Evolutionary conservation across 257 asterid species (phyloP).

Genomic region (Capsicum baccatum): DNA sequence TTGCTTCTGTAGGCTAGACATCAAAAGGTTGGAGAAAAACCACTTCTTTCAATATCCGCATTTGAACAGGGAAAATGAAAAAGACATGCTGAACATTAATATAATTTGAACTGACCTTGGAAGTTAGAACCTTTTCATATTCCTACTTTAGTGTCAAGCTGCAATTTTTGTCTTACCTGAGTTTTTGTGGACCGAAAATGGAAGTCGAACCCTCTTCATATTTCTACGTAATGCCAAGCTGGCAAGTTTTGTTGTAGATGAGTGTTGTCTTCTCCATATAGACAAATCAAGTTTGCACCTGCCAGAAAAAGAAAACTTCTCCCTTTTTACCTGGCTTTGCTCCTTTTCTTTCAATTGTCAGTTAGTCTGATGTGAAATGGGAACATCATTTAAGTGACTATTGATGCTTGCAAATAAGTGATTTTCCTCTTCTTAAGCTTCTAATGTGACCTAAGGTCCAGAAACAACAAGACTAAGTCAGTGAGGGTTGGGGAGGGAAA

Average conservation of each 20-base stretch:
- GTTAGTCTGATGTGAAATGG: constrained; percentile 1
- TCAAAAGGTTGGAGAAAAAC: constrained; percentile 93
- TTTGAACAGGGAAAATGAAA: constrained; percentile 69
- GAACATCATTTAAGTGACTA: constrained; percentile 8
- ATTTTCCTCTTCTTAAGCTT: constrained; percentile 21
- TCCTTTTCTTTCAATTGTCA: constrained; percentile 2
- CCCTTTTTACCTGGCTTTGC: constrained; percentile 14
- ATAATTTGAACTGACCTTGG: not conserved
- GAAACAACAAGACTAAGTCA: not conserved
- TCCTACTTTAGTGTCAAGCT: not conserved
- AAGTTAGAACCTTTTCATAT: constrained; percentile 18
- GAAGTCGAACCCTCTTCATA: not conserved
- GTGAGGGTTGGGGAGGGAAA: not conserved
- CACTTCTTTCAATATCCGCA: constrained; percentile 78
- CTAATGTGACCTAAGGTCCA: constrained; percentile 21
- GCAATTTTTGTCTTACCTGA: not conserved
- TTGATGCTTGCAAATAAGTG: not conserved
- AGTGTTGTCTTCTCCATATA: not conserved
- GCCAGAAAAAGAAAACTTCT: constrained; percentile 8
- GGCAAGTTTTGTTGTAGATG: constrained; percentile 22
- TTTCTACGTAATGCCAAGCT: not conserved
- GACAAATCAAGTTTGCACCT: constrained; percentile 8
- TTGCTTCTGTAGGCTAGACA: constrained; percentile 66
- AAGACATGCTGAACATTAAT: not conserved
- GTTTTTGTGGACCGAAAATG: not conserved